Evolutionary conservation across 306 rosid species (phyloP).

Genomic region (Citrullus mucosospermus): DNA sequence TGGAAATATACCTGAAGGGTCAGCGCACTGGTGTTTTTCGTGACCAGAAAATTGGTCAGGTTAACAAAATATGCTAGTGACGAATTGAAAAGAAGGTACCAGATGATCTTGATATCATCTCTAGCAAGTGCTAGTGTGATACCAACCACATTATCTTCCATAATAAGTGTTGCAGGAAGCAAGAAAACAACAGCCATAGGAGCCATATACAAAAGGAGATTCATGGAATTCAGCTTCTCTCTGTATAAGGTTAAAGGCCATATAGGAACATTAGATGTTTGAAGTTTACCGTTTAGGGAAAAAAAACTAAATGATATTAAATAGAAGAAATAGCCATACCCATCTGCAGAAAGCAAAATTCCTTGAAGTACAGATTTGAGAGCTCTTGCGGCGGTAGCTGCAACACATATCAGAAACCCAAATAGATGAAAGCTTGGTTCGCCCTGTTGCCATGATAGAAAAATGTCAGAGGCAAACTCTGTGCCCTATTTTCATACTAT

Average conservation of each 20-base stretch:
- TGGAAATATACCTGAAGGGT: conserved; percentile 14
- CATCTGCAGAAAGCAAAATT: conserved; percentile 16
- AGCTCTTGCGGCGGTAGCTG: conserved; percentile 16
- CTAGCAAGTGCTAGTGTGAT: conserved; percentile 15
- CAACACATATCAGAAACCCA: conserved; percentile 12
- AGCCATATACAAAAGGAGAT: conserved; percentile 18
- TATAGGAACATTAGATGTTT: background rate
- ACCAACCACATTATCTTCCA: conserved; percentile 16
- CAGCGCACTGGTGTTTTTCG: conserved; percentile 14
- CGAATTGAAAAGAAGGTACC: conserved; percentile 21
- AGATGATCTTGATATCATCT: conserved; percentile 13
- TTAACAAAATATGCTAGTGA: conserved; percentile 14
- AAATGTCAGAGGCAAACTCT: background rate
- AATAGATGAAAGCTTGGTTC: conserved; percentile 18
- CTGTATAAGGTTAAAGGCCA: conserved; percentile 4
- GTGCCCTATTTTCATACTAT: background rate
- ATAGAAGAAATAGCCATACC: background rate
- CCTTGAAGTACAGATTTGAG: conserved; percentile 18
- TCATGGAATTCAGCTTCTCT: conserved; percentile 18
- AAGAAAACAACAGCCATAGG: conserved; percentile 16
- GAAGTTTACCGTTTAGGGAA: background rate
- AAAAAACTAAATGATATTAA: background rate
- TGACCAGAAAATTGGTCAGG: conserved; percentile 16
- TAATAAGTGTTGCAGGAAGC: conserved; percentile 16
- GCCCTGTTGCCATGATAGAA: conserved; percentile 4